These are phyloP conservation scores for Sclerotiophoma versabilis DNA, from an alignment of 2,329 filamentous ascomycete genomes.

Conservation along the genomic window DNA sequence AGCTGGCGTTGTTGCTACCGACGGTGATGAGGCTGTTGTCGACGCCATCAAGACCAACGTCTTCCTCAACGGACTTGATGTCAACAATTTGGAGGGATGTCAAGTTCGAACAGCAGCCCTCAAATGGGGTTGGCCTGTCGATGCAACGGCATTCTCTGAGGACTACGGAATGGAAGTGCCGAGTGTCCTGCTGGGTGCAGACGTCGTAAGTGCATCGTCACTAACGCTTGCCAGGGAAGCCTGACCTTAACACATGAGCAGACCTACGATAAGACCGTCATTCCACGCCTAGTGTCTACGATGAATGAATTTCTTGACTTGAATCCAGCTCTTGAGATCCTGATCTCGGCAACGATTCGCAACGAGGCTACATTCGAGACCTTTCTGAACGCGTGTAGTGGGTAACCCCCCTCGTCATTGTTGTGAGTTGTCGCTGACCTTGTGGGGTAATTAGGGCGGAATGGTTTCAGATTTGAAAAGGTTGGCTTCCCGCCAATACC, in stretches of 20 bases:
- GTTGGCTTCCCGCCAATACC: constrained; percentile 41
- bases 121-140: constrained; percentile 68
- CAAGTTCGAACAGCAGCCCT: constrained; percentile 62
- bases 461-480: constrained; percentile 44
- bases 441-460: constrained; percentile 49
- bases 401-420: constrained; percentile 45
- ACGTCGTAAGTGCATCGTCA: constrained; percentile 61
- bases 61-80: constrained; percentile 70
- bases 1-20: constrained; percentile 69
- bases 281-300: constrained; percentile 70
- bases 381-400: constrained; percentile 67
- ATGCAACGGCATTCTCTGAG: constrained; percentile 65
- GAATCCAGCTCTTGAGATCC: constrained; percentile 63
- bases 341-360: constrained; percentile 75
- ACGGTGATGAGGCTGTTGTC: constrained; percentile 77
- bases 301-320: constrained; percentile 67
- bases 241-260: constrained; percentile 42
- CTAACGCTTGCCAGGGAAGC: constrained; percentile 12
- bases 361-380: constrained; percentile 72
- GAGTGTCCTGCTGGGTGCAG: constrained; percentile 76
- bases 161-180: constrained; percentile 55
- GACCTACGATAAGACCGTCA: constrained; percentile 73
- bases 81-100: constrained; percentile 39
- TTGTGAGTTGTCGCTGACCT: constrained; percentile 42
- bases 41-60: constrained; percentile 72